Conservation (phyloP, 108 stramenopile genomes). For the Cyclotella kingstonii region DNA sequence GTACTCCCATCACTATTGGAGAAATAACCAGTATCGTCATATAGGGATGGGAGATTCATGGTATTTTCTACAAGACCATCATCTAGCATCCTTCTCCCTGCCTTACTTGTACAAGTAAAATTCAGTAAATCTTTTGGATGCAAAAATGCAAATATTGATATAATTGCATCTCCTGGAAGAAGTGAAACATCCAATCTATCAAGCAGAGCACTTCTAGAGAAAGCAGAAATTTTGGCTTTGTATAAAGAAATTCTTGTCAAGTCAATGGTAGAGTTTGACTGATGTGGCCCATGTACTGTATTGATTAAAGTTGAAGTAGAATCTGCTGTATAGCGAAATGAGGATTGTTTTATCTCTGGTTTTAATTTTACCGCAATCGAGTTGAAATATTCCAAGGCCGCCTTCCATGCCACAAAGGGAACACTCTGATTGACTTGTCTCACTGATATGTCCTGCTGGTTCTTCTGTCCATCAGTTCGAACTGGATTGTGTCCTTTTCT, state of each 20-base stretch:
- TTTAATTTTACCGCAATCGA: constrained; percentile 29
- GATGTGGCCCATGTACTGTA: background rate
- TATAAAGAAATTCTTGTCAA: constrained; percentile 8
- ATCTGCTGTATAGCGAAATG: background rate
- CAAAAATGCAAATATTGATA: constrained; percentile 65
- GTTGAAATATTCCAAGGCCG: constrained; percentile 37
- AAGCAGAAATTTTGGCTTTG: constrained; percentile 8
- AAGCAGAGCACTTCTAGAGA: constrained; percentile 47
- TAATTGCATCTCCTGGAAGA: constrained; percentile 61
- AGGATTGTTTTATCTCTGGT: background rate
- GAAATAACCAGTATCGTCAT: constrained; percentile 31
- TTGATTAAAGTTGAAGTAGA: too few relatives aligned
- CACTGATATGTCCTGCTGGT: too few relatives aligned
- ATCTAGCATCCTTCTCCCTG: constrained; percentile 17
- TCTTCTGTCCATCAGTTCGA: background rate
- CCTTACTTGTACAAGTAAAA: constrained; percentile 53
- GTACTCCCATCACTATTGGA: constrained; percentile 9
- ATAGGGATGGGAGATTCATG: background rate
- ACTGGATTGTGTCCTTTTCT: background rate
- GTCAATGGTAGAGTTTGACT: constrained; percentile 35
- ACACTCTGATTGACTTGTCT: constrained; percentile 14
- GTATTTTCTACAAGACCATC: constrained; percentile 4
- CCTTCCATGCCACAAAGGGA: constrained; percentile 37
- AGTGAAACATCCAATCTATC: constrained; percentile 41
- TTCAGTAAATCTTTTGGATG: constrained; percentile 66